Base-by-base conservation (phyloP, 1,284 basidiomycete species). In the Gymnopus androsaceus region DNA sequence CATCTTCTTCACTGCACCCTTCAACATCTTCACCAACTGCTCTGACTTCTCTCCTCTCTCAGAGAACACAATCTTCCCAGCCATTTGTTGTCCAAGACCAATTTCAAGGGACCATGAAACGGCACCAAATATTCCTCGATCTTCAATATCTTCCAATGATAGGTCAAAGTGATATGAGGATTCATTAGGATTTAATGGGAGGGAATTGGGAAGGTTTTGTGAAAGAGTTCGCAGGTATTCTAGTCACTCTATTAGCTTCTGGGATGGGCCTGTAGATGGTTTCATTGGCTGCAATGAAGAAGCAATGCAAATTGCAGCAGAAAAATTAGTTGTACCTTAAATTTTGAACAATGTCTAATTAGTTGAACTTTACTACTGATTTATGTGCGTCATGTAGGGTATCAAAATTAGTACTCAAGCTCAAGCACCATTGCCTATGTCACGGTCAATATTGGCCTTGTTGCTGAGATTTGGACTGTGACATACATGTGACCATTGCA, bases 1-100 rank as follows among this genome's bases (percentile, higher is more conserved):
- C 57, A 61, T 59, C 42, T 45, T 33, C 33, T 55, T 55, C 11
- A 61, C 31, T 6, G 50, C 52, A 17, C 17, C n/a, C 40, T 59
- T 59, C 28, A 61, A 27, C 52, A 61, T 59, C 7, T 41, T 44
- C 4, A 47, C 25, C 19, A 61, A 28, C 6, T 27, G 23, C 14
- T 48, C 27, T 4, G 57, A 3, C 2, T 42, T 36, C n/a, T 4
- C 0, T 25, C 57, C 60, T 6, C 52, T 27, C 37, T 61, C 57
- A 3, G 7, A 46, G 36, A 52, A 59, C 19, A 15, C n/a, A n/a
- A 59, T 45, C 1, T 28, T 14, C 4, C 36, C 51, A 34, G 38
- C 48, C 17, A 21, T 28, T 14, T 17, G 28, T 50, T 50, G 48
- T 15, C 47, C 51, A 38, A 60, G 48, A 15, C 42, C 36, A 12